These are phyloP conservation scores for Verticillium albo-atrum DNA, from an alignment of 2,329 filamentous ascomycete species.

Conservation along the genomic window DNA sequence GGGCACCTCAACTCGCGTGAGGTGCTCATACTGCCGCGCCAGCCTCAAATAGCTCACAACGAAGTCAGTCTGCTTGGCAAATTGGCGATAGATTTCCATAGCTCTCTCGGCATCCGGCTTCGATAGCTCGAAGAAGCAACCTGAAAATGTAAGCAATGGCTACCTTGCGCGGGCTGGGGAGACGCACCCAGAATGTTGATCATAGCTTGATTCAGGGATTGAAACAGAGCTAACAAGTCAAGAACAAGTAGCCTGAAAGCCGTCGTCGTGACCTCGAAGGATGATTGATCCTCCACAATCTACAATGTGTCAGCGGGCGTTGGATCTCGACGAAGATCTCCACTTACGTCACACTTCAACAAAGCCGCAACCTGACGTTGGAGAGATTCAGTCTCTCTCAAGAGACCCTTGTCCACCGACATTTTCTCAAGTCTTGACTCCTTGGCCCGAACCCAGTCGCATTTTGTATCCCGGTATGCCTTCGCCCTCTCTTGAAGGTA, in stretches of 20 bases:
- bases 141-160: constrained; percentile 35
- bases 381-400: constrained; percentile 87
- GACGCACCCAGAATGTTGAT: constrained; percentile 88
- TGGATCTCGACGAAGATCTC: background rate
- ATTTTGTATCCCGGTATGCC: constrained; percentile 77
- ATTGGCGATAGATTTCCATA: constrained; percentile 86
- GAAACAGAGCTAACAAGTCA: constrained; percentile 85
- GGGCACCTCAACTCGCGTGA: constrained; percentile 88
- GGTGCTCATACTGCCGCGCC: constrained; percentile 85
- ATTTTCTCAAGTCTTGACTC: constrained; percentile 81
- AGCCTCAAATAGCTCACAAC: constrained; percentile 87
- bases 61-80: constrained; percentile 85
- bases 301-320: constrained; percentile 26
- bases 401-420: constrained; percentile 83
- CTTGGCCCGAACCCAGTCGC: constrained; percentile 83
- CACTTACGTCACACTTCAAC: constrained; percentile 80
- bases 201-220: constrained; percentile 92
- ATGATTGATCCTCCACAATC: constrained; percentile 59
- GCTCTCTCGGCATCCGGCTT: constrained; percentile 88
- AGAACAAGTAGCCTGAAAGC: constrained; percentile 89
- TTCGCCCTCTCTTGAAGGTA: constrained; percentile 81
- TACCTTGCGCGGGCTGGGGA: constrained; percentile 4
- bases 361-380: constrained; percentile 83
- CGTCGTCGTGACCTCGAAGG: constrained; percentile 79
- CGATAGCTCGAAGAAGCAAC: constrained; percentile 98